Conservation (phyloP, 345 rosid species). For the Pistacia integerrima region DNA sequence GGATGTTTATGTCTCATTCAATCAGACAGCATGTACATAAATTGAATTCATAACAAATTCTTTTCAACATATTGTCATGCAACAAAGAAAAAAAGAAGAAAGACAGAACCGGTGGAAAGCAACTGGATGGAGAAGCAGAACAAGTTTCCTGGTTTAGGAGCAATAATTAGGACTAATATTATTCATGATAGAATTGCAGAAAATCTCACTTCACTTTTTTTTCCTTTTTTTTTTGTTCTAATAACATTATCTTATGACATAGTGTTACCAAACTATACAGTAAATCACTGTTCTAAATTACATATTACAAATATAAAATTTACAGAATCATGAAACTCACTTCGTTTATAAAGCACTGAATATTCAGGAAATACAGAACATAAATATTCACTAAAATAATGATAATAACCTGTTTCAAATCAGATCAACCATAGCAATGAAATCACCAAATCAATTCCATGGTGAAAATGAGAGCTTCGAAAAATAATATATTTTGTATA, state of each 20-base stretch:
- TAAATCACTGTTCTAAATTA: not conserved
- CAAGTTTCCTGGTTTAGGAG: slow-evolving; percentile 5
- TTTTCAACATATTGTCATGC: not conserved
- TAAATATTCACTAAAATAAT: not conserved
- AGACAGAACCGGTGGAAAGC: not conserved
- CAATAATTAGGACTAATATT: not conserved
- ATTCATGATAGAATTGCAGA: not conserved
- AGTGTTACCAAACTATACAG: not conserved
- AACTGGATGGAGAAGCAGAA: not conserved
- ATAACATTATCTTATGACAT: not conserved
- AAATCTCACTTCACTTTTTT: not conserved
- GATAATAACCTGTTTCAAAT: not conserved
- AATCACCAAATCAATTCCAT: not conserved
- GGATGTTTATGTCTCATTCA: not conserved
- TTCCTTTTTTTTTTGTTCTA: not conserved
- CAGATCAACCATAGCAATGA: not conserved
- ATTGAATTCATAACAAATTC: not conserved
- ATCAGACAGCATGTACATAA: not conserved
- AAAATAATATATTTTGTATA: not conserved
- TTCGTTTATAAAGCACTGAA: not conserved
- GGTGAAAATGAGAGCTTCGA: slow-evolving; percentile 2
- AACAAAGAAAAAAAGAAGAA: not conserved
- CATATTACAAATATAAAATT: not conserved
- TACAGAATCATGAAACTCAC: not conserved
- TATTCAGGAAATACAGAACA: not conserved